Evolutionary conservation across 108 stramenopile genomes (phyloP), one percentile per base, ranked within the genome.

Genomic region (Schizochytrium sp.): DNA sequence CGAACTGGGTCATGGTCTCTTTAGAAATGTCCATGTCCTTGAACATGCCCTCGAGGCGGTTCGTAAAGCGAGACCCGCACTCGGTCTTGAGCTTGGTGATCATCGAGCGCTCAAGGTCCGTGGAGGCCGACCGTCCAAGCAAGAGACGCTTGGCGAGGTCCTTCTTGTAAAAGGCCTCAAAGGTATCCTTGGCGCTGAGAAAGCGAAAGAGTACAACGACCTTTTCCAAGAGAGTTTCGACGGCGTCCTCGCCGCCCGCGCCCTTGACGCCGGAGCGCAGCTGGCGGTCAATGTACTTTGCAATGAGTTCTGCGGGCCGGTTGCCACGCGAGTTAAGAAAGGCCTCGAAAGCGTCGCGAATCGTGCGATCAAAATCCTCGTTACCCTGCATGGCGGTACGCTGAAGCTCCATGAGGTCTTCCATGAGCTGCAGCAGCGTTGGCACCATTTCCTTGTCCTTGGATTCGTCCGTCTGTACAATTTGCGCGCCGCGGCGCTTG

Each of bases 41-140:
- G 91, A 99, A 99, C 99, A 99, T 99, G 23, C 99, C 99, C 90
- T 99, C 99, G 95, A 99, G 96, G 90, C 98, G 98, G 87, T 95
- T 94, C n/a, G 98, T 99, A 91, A 97, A 99, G 5, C 94, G 96
- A n/a, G 95, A 91, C 5, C 99, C 99, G 90, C 99, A 99, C 91
- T 99, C 99, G 23, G 96, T 94, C 93, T 99, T 98, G 72, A 99
- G 94, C 76, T 97, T 94, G n/a, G 94, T 93, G 72, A 98, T 93
- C 91, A 98, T 96, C 47, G 94, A 91, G n/a, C 93, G 93, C 92
- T 99, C 99, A 76, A 96, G 89, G 88, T 98, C 97, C 89, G 95
- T 93, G 57, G 92, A 93, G 25, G 96, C 95, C 34, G 94, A 93
- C 43, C 94, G 91, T 58, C 96, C 96, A 88, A 97, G 95, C 76